These are phyloP conservation scores for Knoxia roxburghii DNA, from an alignment of 257 asterid genomes.

Conservation along the genomic window DNA sequence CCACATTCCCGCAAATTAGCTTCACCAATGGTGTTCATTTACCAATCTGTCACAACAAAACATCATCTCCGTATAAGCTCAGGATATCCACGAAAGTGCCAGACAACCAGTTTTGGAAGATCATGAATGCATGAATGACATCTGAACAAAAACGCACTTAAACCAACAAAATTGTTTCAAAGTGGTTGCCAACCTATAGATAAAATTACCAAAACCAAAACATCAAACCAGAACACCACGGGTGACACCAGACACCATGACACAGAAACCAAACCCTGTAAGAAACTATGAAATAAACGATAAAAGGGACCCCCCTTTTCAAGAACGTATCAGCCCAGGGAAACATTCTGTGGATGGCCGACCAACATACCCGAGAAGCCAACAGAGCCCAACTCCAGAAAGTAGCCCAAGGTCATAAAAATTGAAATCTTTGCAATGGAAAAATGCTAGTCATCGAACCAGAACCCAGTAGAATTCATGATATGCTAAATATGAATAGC, in stretches of 20 bases:
- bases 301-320: background rate
- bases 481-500: background rate
- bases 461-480: conserved; percentile 9
- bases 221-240: conserved; percentile 24
- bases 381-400: conserved; percentile 24
- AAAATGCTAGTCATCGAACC: conserved; percentile 11
- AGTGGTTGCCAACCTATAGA: conserved; percentile 22
- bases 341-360: background rate
- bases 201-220: conserved; percentile 19
- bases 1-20: conserved; percentile 24
- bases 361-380: conserved; percentile 11
- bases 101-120: conserved; percentile 47
- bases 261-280: conserved; percentile 19
- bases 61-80: conserved; percentile 38
- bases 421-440: conserved; percentile 18
- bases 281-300: conserved; percentile 19
- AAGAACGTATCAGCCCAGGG: background rate
- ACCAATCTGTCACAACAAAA: conserved; percentile 46
- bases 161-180: conserved; percentile 36
- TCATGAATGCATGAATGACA: conserved; percentile 26
- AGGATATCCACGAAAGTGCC: conserved; percentile 34
- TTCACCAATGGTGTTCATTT: conserved; percentile 35
- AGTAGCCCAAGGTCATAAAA: conserved; percentile 17
- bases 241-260: conserved; percentile 8
- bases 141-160: conserved; percentile 39